Conservation (phyloP, 2,329 filamentous ascomycete genomes). For the Pseudogymnoascus sp. region DNA sequence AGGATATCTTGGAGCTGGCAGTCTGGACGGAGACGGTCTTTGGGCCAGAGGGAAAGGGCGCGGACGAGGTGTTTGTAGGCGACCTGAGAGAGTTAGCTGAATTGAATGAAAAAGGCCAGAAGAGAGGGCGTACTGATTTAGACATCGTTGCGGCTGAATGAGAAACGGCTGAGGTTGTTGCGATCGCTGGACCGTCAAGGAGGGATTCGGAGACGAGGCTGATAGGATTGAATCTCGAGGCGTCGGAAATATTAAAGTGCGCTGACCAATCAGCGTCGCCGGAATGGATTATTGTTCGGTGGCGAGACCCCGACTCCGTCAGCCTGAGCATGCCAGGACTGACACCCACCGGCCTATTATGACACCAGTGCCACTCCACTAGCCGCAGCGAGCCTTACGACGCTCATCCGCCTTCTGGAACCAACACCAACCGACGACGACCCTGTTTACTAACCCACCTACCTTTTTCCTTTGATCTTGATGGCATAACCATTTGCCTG, state of each 20-base stretch:
- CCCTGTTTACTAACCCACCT: neutral
- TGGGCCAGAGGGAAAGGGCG: slow-evolving; percentile 52
- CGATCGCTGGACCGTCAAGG: neutral
- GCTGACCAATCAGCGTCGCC: neutral
- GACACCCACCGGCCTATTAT: neutral
- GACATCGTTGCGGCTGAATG: slow-evolving; percentile 20
- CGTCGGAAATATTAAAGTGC: neutral
- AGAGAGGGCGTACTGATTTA: slow-evolving; percentile 22
- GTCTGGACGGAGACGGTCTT: slow-evolving; percentile 54
- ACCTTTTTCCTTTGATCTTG: slow-evolving; percentile 20
- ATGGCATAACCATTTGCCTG: slow-evolving; percentile 3
- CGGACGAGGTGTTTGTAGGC: slow-evolving; percentile 41
- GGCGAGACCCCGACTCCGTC: neutral
- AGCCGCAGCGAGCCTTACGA: slow-evolving; percentile 1
- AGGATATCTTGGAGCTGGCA: slow-evolving; percentile 54
- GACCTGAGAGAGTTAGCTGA: slow-evolving; percentile 28
- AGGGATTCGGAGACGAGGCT: neutral
- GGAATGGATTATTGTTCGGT: neutral
- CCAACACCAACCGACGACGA: neutral
- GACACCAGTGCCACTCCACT: neutral
- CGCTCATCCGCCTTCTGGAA: slow-evolving; percentile 1
- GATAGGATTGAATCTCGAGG: slow-evolving; percentile 1
- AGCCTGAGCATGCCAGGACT: neutral
- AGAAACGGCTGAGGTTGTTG: neutral
- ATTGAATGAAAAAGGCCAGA: neutral